These are phyloP conservation scores for Pichia sp. DNA, from an alignment of 1,139 yeast genomes.

Conservation along the genomic window DNA sequence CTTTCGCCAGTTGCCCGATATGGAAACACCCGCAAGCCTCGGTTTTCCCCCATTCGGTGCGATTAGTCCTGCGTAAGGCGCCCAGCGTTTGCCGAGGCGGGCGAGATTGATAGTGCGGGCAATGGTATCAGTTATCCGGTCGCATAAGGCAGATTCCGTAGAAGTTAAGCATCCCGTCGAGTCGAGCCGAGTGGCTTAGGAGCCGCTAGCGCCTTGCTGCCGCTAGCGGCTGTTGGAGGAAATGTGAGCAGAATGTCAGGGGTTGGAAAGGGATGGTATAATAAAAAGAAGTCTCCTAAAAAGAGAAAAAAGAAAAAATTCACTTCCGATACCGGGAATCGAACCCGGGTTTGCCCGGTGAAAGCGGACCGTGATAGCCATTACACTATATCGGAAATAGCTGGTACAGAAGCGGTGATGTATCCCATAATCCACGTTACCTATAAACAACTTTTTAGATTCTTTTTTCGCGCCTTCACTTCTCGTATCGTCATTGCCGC, in stretches of 20 bases:
- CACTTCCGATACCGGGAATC: slow-evolving; percentile 65
- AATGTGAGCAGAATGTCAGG: neutral
- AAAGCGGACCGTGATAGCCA: slow-evolving; percentile 18
- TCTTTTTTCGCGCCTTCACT: too few species aligned
- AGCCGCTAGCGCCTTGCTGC: neutral
- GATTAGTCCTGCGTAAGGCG: neutral
- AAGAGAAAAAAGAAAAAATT: neutral
- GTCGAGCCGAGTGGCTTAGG: too few species aligned
- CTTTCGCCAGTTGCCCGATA: slow-evolving; percentile 8
- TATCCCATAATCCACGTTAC: too few species aligned
- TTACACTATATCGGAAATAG: slow-evolving; percentile 44
- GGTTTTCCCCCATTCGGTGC: neutral
- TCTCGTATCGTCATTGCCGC: too few species aligned
- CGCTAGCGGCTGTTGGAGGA: neutral
- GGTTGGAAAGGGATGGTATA: too few species aligned
- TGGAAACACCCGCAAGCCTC: slow-evolving; percentile 9
- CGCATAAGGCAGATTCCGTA: neutral
- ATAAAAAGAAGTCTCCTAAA: too few species aligned
- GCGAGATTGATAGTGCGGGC: neutral
- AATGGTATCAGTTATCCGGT: neutral
- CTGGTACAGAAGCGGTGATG: neutral
- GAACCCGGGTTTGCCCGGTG: slow-evolving; percentile 59
- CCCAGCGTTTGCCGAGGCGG: neutral
- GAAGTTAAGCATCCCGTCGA: neutral
- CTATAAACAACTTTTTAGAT: too few species aligned